A percentile compares a stretch with the other conserved stretches of the same genome.
phyloP scores from a whole-genome alignment of 2,329 filamentous ascomycete genomes.

The Beauveria sp. region DNA sequence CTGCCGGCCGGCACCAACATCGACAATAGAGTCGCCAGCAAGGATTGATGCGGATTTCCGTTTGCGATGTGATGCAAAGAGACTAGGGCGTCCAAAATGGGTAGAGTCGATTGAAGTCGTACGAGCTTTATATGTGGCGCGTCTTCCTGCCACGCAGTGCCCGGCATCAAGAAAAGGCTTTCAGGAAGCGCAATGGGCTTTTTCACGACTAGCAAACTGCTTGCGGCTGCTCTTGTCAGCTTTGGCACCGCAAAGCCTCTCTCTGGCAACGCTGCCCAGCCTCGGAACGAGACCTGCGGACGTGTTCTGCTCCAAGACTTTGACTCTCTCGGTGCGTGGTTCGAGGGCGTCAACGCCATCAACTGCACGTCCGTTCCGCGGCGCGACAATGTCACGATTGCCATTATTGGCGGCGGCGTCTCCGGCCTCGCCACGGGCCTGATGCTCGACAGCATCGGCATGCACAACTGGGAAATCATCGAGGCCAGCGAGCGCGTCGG shows the following conservation, averaged over 20 bases:
- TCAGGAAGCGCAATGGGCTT: neutral
- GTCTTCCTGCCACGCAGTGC: neutral
- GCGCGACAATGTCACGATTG: constrained; percentile 17
- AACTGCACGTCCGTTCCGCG: constrained; percentile 19
- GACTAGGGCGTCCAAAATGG: neutral
- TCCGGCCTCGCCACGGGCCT: constrained; percentile 18
- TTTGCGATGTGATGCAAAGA: neutral
- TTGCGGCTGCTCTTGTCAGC: neutral
- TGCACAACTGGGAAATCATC: constrained; percentile 37
- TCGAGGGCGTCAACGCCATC: constrained; percentile 30
- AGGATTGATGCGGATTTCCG: neutral
- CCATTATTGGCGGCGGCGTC: constrained; percentile 33
- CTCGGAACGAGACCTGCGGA: neutral
- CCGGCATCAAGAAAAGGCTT: neutral
- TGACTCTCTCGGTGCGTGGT: constrained; percentile 31
- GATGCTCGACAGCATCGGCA: constrained; percentile 34
- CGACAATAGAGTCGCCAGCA: neutral
- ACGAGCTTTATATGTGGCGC: neutral
- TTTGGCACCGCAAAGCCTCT: neutral
- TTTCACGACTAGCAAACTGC: neutral
- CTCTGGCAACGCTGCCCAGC: neutral
- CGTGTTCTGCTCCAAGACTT: constrained; percentile 14
- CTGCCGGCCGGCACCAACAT: constrained; percentile 1
- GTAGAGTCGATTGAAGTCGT: neutral
- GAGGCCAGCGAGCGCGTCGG: constrained; percentile 34